Evolutionary conservation across 805 yeast genomes (phyloP), one percentile per base, ranked within the genome.

Genomic region (Candida ovalis): DNA sequence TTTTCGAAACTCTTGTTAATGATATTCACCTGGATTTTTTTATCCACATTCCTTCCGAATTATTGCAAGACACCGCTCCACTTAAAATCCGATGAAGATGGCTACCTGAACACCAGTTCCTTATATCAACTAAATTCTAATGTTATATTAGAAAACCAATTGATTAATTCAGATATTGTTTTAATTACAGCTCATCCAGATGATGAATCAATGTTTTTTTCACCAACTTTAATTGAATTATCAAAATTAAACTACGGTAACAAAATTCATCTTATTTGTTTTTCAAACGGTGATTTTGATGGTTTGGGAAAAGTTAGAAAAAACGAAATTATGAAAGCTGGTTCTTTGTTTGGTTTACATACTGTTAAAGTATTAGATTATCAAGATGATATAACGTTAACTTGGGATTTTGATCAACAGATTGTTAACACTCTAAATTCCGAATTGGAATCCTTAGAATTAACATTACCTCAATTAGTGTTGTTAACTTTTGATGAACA

Each of bases 161-260:
- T 66, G 13, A 46, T 46, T 1, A 51, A 62, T 37, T 43, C 64
- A 3, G 63, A 65, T 40, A 50, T 67, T 10, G 48, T 64, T 2
- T 37, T 67, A 18, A 53, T 92, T 12, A 83, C 90, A 37, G 97
- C 96, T 0, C 99, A 94, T 66, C 99, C 99, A 0, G 99, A 94
- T 66, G 99, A 94, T 65, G 99, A 94, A 67, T 91, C 89, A 44
- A 94, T 94, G 99, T 94, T 94, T 67, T 94, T 94, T 60, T 81
- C 89, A 1, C 99, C 99, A 0, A 73, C 91, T 0, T 54, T 90
- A 28, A 64, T 78, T 7, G 84, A 80, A 52, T 59, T 74, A 44
- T 54, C 74, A 9, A 75, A 76, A 50, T 67, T 75, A 1, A 66
- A 73, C 43, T 71, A 78, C 55, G 62, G 71, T 45, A 85, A 84